These are phyloP conservation scores for Pachyrhizus erosus DNA, from an alignment of 306 rosid species.

Conservation along the genomic window DNA sequence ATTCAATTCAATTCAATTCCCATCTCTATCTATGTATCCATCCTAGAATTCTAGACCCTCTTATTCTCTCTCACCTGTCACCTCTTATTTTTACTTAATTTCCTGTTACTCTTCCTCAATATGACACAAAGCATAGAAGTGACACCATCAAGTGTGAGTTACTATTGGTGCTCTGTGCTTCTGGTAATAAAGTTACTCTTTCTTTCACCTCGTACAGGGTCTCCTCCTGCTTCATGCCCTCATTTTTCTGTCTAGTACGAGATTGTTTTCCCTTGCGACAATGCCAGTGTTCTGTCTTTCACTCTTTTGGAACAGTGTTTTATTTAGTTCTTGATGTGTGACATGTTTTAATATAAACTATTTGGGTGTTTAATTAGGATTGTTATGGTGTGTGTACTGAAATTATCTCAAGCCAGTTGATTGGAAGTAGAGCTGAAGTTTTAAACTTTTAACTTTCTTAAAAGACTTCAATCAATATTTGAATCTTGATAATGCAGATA, in stretches of 20 bases:
- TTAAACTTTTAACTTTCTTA: too few species aligned
- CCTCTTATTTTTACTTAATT: conserved; percentile 33
- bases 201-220: conserved; percentile 35
- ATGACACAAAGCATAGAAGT: not conserved
- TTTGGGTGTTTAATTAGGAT: not conserved
- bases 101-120: conserved; percentile 34
- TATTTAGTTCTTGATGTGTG: not conserved
- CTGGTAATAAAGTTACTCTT: conserved; percentile 23
- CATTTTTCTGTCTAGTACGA: conserved; percentile 39
- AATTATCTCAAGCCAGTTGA: too few species aligned
- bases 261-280: conserved; percentile 37
- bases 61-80: conserved; percentile 43
- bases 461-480: too few species aligned
- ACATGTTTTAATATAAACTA: not conserved
- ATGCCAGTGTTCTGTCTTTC: conserved; percentile 8
- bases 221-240: not conserved
- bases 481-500: too few species aligned
- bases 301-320: conserved; percentile 7
- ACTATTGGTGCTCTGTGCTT: conserved; percentile 45
- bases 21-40: not conserved
- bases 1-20: not conserved
- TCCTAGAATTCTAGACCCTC: not conserved
- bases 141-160: not conserved
- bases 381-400: not conserved
- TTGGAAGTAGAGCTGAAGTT: too few species aligned